Base-by-base conservation (phyloP, 768 basidiomycete species). In the Termitomyces sp. region DNA sequence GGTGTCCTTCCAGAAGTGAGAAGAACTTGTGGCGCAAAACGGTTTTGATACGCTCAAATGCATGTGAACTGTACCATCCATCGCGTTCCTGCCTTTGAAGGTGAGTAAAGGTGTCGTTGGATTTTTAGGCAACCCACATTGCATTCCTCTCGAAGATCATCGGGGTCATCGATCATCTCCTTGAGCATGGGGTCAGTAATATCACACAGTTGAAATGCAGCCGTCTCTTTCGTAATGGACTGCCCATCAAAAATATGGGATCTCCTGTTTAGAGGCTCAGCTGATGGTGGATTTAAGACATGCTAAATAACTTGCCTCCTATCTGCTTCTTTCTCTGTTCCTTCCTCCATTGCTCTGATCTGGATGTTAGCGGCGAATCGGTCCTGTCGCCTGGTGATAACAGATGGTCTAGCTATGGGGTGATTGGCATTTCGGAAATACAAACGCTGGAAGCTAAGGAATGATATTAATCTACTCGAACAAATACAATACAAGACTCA, bases 191-290 rank as follows among this genome's bases (percentile, higher is more conserved):
- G 84, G 66, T 99, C 97, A 7, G 77, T 71, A 59, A 99, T 89
- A 67, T 99, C 97, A 68, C 91, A 91, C 6, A 99, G 76, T 68
- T 98, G 97, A 72, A 92, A 99, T 16, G 93, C 91, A 1, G 93
- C 94, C 0, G 91, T 89, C 68, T 96, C 90, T 61, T 88, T 86
- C 42, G 87, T 84, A 43, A 93, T 70, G 7, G 81, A 82, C 54
- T 82, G 66, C 0, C 96, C 97, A 66, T 99, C 93, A 61, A 98
- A 99, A 31, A 94, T 79, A 67, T 98, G 93, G 0, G 88, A 88
- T 61, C 75, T 77, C 58, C 85, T 85, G 53, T 6, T 36, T n/a
- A 2, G 4, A 48, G 15, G 48, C 20, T 59, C 27, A 53, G 49
- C 20, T 18, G 50, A 29, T 20, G 57, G 35, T 42, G 49, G 47